Conservation (phyloP, 2,329 filamentous ascomycete genomes). For the Didymosphaeria variabile region DNA sequence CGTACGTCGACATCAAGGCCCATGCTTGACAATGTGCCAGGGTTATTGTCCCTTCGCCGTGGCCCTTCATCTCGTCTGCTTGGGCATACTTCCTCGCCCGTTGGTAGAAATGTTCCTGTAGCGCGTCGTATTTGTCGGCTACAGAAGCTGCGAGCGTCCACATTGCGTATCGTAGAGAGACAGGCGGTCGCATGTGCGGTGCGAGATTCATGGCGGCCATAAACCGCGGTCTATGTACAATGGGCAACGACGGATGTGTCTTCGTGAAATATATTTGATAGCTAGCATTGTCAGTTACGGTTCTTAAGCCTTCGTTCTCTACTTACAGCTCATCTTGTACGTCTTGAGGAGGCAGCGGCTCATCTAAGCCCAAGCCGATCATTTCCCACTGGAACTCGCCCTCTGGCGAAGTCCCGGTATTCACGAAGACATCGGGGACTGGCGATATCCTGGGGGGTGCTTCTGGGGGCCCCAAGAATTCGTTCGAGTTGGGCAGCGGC, state of each 20-base stretch:
- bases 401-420: conserved; percentile 27
- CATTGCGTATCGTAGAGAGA: conserved; percentile 91
- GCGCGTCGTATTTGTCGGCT: conserved; percentile 78
- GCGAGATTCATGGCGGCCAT: conserved; percentile 88
- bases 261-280: conserved; percentile 91
- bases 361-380: conserved; percentile 81
- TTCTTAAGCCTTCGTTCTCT: not conserved
- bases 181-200: conserved; percentile 84
- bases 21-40: conserved; percentile 88
- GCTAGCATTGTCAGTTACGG: conserved; percentile 53
- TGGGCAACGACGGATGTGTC: conserved; percentile 82
- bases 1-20: conserved; percentile 79
- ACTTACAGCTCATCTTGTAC: conserved; percentile 85
- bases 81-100: conserved; percentile 90
- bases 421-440: conserved; percentile 29
- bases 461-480: conserved; percentile 29
- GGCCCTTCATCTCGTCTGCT: conserved; percentile 87
- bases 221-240: conserved; percentile 90
- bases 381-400: conserved; percentile 80
- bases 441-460: conserved; percentile 27
- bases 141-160: conserved; percentile 93
- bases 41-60: conserved; percentile 87
- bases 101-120: conserved; percentile 90
- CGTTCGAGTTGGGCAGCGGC: conserved; percentile 29
- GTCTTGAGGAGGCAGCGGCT: conserved; percentile 79